phyloP scores from a whole-genome alignment of 2,329 filamentous ascomycete genomes.

The Aspergillus ochraceus region DNA sequence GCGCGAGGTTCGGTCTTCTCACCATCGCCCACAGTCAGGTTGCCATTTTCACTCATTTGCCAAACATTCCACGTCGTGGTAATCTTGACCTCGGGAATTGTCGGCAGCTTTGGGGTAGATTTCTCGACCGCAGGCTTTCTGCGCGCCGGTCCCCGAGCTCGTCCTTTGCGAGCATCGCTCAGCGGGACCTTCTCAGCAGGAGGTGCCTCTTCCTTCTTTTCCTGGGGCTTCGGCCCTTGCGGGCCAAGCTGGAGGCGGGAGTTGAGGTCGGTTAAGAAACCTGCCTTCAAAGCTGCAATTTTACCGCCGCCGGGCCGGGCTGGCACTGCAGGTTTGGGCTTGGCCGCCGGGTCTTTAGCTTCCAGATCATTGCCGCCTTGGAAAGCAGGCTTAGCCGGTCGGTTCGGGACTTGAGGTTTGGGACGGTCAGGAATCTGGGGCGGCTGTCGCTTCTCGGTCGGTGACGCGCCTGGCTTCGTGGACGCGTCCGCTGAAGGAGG shows the following conservation, averaged over 20 bases:
- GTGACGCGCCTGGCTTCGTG: slow-evolving; percentile 42
- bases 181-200: slow-evolving; percentile 76
- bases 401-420: slow-evolving; percentile 66
- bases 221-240: slow-evolving; percentile 71
- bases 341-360: slow-evolving; percentile 43
- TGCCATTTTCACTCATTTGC: slow-evolving; percentile 36
- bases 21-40: slow-evolving; percentile 30
- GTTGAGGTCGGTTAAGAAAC: slow-evolving; percentile 91
- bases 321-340: slow-evolving; percentile 81
- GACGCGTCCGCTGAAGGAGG: slow-evolving; percentile 32
- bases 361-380: slow-evolving; percentile 32
- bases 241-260: slow-evolving; percentile 84
- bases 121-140: slow-evolving; percentile 66
- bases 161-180: slow-evolving; percentile 82
- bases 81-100: slow-evolving; percentile 40
- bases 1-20: slow-evolving; percentile 16
- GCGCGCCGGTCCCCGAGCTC: slow-evolving; percentile 83
- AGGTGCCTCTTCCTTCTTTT: slow-evolving; percentile 60
- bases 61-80: slow-evolving; percentile 44
- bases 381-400: slow-evolving; percentile 57
- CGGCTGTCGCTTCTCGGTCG: slow-evolving; percentile 51
- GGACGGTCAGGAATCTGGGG: slow-evolving; percentile 58
- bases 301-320: slow-evolving; percentile 76
- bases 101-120: slow-evolving; percentile 40
- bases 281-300: slow-evolving; percentile 85